A percentile compares a stretch with the other conserved stretches of the same genome.
phyloP scores from a whole-genome alignment of 225 moss, liverwort and hornwort genomes.

The Sphagnum tenellum region DNA sequence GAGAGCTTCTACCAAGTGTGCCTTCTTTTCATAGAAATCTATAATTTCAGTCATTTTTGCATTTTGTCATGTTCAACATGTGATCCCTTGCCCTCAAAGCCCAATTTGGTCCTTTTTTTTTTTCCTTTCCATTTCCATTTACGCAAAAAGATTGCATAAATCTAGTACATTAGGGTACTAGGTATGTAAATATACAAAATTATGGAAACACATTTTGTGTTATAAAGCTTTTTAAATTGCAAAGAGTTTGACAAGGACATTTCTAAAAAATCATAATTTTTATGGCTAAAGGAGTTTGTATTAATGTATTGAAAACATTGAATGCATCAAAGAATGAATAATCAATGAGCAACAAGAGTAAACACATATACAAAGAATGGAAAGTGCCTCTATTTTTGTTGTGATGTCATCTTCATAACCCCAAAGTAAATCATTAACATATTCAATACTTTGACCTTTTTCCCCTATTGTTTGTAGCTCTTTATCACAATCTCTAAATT shows the following conservation, averaged over 20 bases:
- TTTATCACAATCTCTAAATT: conserved; percentile 46
- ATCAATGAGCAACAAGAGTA: neutral
- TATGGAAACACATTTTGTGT: neutral
- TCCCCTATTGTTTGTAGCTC: conserved; percentile 62
- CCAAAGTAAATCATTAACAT: conserved; percentile 55
- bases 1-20: conserved; percentile 28
- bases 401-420: conserved; percentile 50
- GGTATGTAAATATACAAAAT: neutral
- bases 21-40: conserved; percentile 41
- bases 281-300: neutral
- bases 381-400: conserved; percentile 22
- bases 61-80: conserved; percentile 30
- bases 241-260: neutral
- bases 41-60: conserved; percentile 21
- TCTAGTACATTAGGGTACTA: too few species aligned
- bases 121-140: too few species aligned
- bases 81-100: neutral
- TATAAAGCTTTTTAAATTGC: neutral
- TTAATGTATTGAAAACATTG: neutral
- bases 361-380: conserved; percentile 15
- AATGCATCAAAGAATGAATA: neutral
- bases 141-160: too few species aligned
- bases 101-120: too few species aligned
- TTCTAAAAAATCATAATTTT: too few species aligned
- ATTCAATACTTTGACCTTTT: conserved; percentile 72